Conservation (phyloP, 192 early-diverging fungal species). For the Entomortierella chlamydospora region DNA sequence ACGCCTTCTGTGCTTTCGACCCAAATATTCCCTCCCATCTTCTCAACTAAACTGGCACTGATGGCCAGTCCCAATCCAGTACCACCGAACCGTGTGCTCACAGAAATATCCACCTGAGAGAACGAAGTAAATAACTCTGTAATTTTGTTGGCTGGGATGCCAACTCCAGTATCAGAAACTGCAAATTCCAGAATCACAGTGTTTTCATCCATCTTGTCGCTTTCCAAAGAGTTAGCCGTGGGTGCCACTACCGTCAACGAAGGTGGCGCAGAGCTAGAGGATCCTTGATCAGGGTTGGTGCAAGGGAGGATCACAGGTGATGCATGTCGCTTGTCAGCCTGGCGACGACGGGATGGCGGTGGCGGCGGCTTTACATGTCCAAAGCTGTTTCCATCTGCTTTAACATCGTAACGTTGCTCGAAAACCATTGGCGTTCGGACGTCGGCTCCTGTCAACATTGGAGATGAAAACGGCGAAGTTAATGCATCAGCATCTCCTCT, state of each 20-base stretch:
- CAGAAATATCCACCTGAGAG: slow-evolving; percentile 73
- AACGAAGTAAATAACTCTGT: slow-evolving; percentile 71
- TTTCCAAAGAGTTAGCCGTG: slow-evolving; percentile 39
- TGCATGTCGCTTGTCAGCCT: slow-evolving; percentile 15
- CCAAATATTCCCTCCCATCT: slow-evolving; percentile 76
- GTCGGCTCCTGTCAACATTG: slow-evolving; percentile 38
- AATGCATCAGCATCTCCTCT: not conserved
- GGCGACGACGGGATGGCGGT: slow-evolving; percentile 34
- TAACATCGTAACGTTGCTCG: slow-evolving; percentile 50
- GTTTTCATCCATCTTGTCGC: slow-evolving; percentile 37
- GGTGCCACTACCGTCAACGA: slow-evolving; percentile 47
- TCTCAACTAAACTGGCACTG: slow-evolving; percentile 67
- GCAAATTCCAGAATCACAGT: slow-evolving; percentile 52
- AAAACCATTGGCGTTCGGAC: slow-evolving; percentile 43
- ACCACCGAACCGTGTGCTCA: slow-evolving; percentile 65
- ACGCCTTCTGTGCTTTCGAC: slow-evolving; percentile 69
- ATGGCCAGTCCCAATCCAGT: slow-evolving; percentile 78
- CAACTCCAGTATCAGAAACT: slow-evolving; percentile 49
- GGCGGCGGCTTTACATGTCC: slow-evolving; percentile 10
- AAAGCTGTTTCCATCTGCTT: slow-evolving; percentile 2
- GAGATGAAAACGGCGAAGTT: slow-evolving; percentile 23
- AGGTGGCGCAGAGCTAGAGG: slow-evolving; percentile 3
- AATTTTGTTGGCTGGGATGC: slow-evolving; percentile 52
- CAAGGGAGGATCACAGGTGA: not conserved
- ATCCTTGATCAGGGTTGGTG: not conserved